Evolutionary conservation across 306 rosid genomes (phyloP).

Genomic region (Malus sieversii): DNA sequence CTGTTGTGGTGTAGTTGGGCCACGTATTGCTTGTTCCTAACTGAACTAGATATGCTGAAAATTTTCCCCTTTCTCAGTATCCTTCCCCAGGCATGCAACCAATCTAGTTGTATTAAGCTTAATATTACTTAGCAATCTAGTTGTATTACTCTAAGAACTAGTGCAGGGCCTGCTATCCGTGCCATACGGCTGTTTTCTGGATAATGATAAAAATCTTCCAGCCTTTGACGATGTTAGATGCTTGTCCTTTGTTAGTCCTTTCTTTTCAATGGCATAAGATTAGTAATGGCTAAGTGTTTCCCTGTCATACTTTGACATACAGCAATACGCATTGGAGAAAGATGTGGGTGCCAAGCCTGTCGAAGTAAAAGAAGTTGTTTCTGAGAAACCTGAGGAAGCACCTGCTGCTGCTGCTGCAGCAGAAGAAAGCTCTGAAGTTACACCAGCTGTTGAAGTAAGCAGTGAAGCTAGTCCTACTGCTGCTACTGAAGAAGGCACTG

Average conservation of each 20-base stretch:
- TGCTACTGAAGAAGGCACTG: slow-evolving; percentile 25
- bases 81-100: not conserved
- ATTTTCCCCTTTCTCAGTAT: not conserved
- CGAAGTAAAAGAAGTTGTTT: slow-evolving; percentile 47
- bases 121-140: not conserved
- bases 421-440: slow-evolving; percentile 23
- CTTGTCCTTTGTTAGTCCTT: not conserved
- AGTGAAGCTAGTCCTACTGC: slow-evolving; percentile 44
- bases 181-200: not conserved
- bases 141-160: not conserved
- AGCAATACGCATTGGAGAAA: slow-evolving; percentile 66
- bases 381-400: slow-evolving; percentile 38
- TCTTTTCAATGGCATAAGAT: not conserved
- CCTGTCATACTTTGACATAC: slow-evolving; percentile 19
- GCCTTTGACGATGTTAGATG: not conserved
- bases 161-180: not conserved
- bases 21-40: not conserved
- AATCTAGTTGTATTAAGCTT: not conserved
- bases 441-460: slow-evolving; percentile 28
- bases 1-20: not conserved
- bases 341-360: slow-evolving; percentile 34
- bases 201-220: not conserved
- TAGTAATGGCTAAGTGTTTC: not conserved
- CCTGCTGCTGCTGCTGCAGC: slow-evolving; percentile 24
- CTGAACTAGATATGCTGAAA: not conserved